Percentiles rank a stretch among this genome's conserved stretches.
Evolutionary conservation across 2,329 filamentous ascomycete species (phyloP).

Genomic region (Myriangium duriaei): DNA sequence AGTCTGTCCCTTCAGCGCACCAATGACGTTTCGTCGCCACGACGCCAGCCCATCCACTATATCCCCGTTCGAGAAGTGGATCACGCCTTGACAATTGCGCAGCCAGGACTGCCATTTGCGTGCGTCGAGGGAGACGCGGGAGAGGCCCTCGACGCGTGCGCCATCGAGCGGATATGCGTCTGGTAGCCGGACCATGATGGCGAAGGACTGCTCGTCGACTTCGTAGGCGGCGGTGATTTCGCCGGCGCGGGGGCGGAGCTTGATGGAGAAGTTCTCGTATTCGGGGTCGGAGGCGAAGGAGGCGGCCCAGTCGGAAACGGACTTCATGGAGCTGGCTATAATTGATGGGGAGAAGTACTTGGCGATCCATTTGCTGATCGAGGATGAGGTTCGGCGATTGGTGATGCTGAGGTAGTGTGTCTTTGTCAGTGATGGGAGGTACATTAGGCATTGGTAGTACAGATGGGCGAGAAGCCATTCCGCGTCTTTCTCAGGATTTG

Average conservation of each 20-base stretch:
- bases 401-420: slow-evolving; percentile 73
- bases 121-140: slow-evolving; percentile 77
- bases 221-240: slow-evolving; percentile 78
- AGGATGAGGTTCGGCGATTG: slow-evolving; percentile 63
- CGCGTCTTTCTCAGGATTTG: slow-evolving; percentile 57
- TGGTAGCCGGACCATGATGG: slow-evolving; percentile 72
- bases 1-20: slow-evolving; percentile 79
- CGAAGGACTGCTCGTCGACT: slow-evolving; percentile 74
- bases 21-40: slow-evolving; percentile 77
- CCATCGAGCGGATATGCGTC: slow-evolving; percentile 69
- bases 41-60: slow-evolving; percentile 76
- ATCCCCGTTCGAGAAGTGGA: slow-evolving; percentile 56
- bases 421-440: slow-evolving; percentile 67
- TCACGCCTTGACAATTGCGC: slow-evolving; percentile 76
- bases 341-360: slow-evolving; percentile 65
- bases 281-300: slow-evolving; percentile 26
- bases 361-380: slow-evolving; percentile 74
- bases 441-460: slow-evolving; percentile 69
- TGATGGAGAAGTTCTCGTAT: slow-evolving; percentile 50
- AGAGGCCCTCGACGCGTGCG: slow-evolving; percentile 63
- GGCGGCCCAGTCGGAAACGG: slow-evolving; percentile 55
- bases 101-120: slow-evolving; percentile 91
- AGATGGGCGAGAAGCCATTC: slow-evolving; percentile 77
- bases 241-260: slow-evolving; percentile 54
- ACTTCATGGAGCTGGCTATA: slow-evolving; percentile 51